Conservation (phyloP, 2,329 filamentous ascomycete species). For the Aspergillus vadensis region DNA sequence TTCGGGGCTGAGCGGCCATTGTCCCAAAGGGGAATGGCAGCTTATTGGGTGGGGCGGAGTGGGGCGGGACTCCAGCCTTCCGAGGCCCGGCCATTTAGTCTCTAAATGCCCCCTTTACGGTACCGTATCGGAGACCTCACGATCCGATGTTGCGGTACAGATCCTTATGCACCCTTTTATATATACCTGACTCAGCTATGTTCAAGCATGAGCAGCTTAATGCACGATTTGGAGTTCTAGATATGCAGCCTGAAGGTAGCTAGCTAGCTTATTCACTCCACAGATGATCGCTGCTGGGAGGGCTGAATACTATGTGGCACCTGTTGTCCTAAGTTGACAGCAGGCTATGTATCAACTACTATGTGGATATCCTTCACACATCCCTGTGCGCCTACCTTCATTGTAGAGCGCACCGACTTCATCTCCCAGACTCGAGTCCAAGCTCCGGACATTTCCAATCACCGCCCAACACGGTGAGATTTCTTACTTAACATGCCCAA, state of each 20-base stretch:
- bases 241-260: not conserved
- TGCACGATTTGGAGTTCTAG: not conserved
- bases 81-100: slow-evolving; percentile 14
- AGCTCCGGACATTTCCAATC: not conserved
- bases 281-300: no score
- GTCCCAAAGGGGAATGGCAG: slow-evolving; percentile 5
- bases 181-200: slow-evolving; percentile 1
- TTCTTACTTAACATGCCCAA: not conserved
- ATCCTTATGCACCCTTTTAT: not conserved
- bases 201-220: not conserved
- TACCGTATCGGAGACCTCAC: slow-evolving; percentile 19
- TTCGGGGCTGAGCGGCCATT: slow-evolving; percentile 1
- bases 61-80: slow-evolving; percentile 23
- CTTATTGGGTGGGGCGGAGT: slow-evolving; percentile 4
- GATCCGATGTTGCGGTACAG: slow-evolving; percentile 12
- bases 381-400: no score
- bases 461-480: not conserved
- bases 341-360: no score
- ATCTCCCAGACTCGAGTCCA: not conserved
- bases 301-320: no score
- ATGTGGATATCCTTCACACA: no score
- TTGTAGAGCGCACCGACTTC: no score
- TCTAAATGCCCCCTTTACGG: slow-evolving; percentile 4
- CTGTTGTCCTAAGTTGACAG: no score
- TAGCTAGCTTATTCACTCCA: no score